These are phyloP conservation scores for Mortierella sp. DNA, from an alignment of 371 early-diverging fungal genomes.

Conservation along the genomic window DNA sequence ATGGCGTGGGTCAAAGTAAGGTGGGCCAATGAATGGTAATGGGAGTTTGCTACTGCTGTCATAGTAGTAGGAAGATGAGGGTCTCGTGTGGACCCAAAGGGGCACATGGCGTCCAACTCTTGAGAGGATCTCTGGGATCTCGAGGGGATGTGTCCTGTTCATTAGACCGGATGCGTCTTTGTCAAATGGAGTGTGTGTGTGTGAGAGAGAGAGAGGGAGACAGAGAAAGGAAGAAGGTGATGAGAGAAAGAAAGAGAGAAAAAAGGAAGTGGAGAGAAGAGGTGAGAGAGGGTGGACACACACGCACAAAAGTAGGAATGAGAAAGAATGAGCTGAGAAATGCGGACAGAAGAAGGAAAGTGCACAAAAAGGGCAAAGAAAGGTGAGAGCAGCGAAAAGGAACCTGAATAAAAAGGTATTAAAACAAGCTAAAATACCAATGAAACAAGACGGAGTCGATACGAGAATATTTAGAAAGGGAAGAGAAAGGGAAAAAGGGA, in stretches of 20 bases:
- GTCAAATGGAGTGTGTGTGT: background rate
- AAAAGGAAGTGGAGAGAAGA: background rate
- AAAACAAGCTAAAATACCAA: background rate
- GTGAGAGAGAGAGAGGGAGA: background rate
- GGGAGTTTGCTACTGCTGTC: background rate
- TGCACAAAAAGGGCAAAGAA: background rate
- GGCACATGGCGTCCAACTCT: conserved; percentile 33
- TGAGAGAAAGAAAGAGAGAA: background rate
- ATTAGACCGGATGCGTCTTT: background rate
- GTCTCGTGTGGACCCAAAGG: conserved; percentile 25
- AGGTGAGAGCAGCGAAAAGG: background rate
- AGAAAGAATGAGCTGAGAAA: background rate
- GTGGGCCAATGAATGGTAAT: background rate
- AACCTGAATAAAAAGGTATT: no score
- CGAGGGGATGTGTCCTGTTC: conserved; percentile 32
- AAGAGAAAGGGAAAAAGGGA: background rate
- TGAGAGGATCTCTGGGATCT: conserved; percentile 39
- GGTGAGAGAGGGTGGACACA: background rate
- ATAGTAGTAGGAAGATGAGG: background rate
- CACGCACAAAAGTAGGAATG: background rate
- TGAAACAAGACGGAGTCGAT: conserved; percentile 5
- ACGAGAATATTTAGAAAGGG: background rate
- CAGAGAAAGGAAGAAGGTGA: background rate
- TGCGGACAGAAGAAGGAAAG: background rate
- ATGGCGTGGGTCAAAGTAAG: conserved; percentile 23